phyloP scores from a whole-genome alignment of 2,329 filamentous ascomycete species.

The Paradendryphiella salina region DNA sequence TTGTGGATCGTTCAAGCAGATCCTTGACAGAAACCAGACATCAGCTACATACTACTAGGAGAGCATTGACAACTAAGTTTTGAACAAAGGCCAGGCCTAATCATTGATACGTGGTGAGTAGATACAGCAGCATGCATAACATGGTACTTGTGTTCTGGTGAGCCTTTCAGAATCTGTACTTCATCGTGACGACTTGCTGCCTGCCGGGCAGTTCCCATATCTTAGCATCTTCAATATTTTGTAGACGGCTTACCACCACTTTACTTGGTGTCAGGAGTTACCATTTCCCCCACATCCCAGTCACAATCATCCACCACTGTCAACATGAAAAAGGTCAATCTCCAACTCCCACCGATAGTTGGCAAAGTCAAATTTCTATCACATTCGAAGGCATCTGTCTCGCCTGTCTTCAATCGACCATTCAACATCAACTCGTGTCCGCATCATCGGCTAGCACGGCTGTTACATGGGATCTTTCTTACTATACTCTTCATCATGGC shows the following conservation, averaged over 20 bases:
- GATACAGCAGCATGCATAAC: constrained; percentile 25
- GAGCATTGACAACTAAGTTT: constrained; percentile 35
- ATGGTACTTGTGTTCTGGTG: not conserved
- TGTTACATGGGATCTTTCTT: constrained; percentile 26
- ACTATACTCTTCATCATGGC: constrained; percentile 25
- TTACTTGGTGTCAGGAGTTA: not conserved
- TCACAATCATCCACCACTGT: constrained; percentile 3
- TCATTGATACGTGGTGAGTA: constrained; percentile 29
- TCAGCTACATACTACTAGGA: constrained; percentile 28
- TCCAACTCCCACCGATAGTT: constrained; percentile 13
- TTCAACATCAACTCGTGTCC: constrained; percentile 17
- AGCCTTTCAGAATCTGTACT: no score
- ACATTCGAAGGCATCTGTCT: constrained; percentile 12
- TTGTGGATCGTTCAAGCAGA: constrained; percentile 28
- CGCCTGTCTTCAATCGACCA: constrained; percentile 14
- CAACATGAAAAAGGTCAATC: constrained; percentile 19
- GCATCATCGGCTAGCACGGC: constrained; percentile 26
- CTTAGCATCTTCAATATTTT: constrained; percentile 2
- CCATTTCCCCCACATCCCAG: not conserved
- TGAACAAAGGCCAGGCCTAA: constrained; percentile 18
- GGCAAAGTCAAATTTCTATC: constrained; percentile 20
- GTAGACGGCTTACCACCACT: not conserved
- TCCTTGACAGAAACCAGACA: constrained; percentile 17
- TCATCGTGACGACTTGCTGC: not conserved
- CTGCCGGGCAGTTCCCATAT: not conserved